A percentile compares a stretch with the other conserved stretches of the same genome.
These are phyloP conservation scores for Debaryomyces udenii DNA, from an alignment of 1,139 yeast species.

Conservation along the genomic window DNA sequence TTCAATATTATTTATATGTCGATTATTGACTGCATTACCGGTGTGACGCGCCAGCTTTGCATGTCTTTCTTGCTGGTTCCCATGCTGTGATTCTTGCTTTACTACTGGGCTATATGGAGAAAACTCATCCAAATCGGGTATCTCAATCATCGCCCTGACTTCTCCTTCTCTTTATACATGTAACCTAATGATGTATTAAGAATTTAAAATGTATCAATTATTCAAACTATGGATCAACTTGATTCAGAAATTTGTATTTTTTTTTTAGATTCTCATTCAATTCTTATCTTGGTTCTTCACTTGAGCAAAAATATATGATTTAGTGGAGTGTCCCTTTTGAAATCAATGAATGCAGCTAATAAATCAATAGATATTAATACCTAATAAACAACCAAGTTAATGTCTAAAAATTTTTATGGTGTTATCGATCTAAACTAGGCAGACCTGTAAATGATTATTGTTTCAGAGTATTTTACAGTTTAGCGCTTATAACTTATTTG, in stretches of 20 bases:
- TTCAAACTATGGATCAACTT: slow-evolving; percentile 5
- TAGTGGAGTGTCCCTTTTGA: not conserved
- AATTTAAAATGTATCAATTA: slow-evolving; percentile 1
- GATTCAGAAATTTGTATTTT: too few relatives aligned
- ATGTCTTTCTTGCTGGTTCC: too few relatives aligned
- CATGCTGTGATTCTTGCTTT: slow-evolving; percentile 8
- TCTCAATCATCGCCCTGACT: slow-evolving; percentile 38
- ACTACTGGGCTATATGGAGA: slow-evolving; percentile 13
- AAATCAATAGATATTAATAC: not conserved
- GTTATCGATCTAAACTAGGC: too few relatives aligned
- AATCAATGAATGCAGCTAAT: not conserved
- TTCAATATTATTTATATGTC: not conserved
- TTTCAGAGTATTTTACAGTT: too few relatives aligned
- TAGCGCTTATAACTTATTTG: too few relatives aligned
- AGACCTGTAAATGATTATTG: too few relatives aligned
- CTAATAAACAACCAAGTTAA: too few relatives aligned
- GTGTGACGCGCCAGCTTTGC: too few relatives aligned
- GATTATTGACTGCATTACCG: not conserved
- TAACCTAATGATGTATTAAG: too few relatives aligned
- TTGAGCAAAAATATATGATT: not conserved
- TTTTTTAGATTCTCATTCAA: slow-evolving; percentile 1
- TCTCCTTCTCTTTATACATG: not conserved
- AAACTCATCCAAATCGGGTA: slow-evolving; percentile 41
- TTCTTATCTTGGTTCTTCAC: not conserved
- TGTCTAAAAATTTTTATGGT: too few relatives aligned